Evolutionary conservation across 306 rosid genomes (phyloP), one percentile per base, ranked within the genome.

Genomic region (Abrus pulchellus): DNA sequence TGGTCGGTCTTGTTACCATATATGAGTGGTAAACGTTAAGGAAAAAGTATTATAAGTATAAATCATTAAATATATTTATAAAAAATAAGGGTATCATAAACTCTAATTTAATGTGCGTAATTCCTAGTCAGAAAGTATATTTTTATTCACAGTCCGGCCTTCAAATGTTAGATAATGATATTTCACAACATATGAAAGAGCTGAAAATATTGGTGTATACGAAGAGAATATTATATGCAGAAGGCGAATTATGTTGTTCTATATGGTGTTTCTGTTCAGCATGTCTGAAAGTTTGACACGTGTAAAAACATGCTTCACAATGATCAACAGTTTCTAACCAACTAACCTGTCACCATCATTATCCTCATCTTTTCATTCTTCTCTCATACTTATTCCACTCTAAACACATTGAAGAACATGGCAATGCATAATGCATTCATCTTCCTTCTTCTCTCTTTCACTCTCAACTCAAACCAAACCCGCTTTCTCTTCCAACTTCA

Each of bases 241-340:
- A 36, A 36, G 40, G 40, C 40, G 4, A 44, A 44, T 44, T 44
- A 47, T 7, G 7, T 47, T 10, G 52, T 8, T 47, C 2, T 48
- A 9, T 8, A 2, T 36, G 40, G 40, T 36, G 40, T 36, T 48
- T 48, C 53, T 48, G 3, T 0, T 3, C 40, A 61, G 11, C 2
- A 64, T 30, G n/a, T 48, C 49, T 52, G 57, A 79, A 77, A 79
- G 20, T 9, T 30, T 0, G 65, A 30, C 14, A 11, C 59, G 92
- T 86, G 91, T 80, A 71, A 75, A 66, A 83, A 78, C 72, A 83
- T 88, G 88, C 83, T 80, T 75, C 92, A 86, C 90, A 77, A 82
- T 89, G 65, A 80, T 43, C 28, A 67, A 72, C 85, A 0, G 84
- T 62, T 75, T 63, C 59, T 50, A 76, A 86, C 86, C 0, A 10